Evolutionary conservation across 805 yeast species (phyloP), one percentile per base, ranked within the genome.

Genomic region (Monosporozyma aerobia): DNA sequence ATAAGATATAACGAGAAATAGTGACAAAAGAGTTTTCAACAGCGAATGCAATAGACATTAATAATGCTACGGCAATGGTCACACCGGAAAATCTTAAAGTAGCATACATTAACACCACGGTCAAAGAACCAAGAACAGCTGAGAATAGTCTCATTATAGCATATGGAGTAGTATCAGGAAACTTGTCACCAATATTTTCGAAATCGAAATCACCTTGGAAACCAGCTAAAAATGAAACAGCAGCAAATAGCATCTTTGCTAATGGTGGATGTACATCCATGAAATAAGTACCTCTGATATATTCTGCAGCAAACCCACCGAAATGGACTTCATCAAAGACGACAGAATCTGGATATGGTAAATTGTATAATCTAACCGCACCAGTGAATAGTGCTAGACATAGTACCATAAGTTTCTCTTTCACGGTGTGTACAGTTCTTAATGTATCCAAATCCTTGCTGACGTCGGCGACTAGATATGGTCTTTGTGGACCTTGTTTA

Each of bases 281-380:
- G 68, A 85, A 85, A 63, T 74, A 85, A 16, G 69, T 68, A 19
- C 88, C 87, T 51, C 71, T 68, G 51, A 82, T 76, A 71, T 90
- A 94, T 69, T 87, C 82, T 54, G 84, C 77, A 33, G 97, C 96
- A 71, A 92, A 94, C n/a, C 95, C 95, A 53, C 99, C 99, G 63
- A 94, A 94, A 69, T 87, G 95, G 43, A 87, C 94, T 69, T 92
- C 99, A 68, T 90, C 96, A 59, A 87, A 87, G 11, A 92, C 96
- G 39, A 90, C 95, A 30, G 90, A 81, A 61, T 81, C 70, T 41
- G 99, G 99, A 56, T 71, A 64, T 29, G 77, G 72, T 54, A 94
- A 73, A 51, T 77, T 72, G 58, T 75, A 72, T 51, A 85, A 73
- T 59, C 99, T 81, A 49, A 88, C 77, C 47, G 69, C 61, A 11